Evolutionary conservation across 768 basidiomycete species (phyloP), one percentile per base, ranked within the genome.

Genomic region (Boletus insuetus): DNA sequence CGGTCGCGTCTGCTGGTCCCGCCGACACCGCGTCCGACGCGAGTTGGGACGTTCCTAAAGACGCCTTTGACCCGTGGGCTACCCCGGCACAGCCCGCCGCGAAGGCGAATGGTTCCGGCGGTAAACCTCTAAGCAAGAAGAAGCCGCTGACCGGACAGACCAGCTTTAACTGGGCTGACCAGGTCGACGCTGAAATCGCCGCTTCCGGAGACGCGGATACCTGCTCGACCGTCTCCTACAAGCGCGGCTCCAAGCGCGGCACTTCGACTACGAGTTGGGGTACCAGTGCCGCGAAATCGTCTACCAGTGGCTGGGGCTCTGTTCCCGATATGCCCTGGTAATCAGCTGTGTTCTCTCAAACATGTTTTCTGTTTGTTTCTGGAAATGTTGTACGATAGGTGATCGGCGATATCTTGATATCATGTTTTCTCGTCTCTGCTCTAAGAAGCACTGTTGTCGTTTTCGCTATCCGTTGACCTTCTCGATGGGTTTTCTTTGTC

Each of bases 261-360:
- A 39, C 45, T 14, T 58, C 58, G 16, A 55, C 55, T n/a, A 7
- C 64, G 24, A 43, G 53, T 26, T 46, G 56, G 49, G 59, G 43
- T 8, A 34, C 51, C 35, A 58, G 48, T 11, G 2, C 45, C 14
- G 51, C 58, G 14, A 61, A 64, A 41, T 57, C 59, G 42, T 64
- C 67, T 6, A 60, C 58, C 22, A 58, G 63, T 13, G 68, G 69
- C 14, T 71, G 68, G 67, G 69, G 67, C 22, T 56, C 41, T 4
- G 59, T 57, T 20, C 4, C 53, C 5, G 58, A 70, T 2, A 54
- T 58, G 58, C 68, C 62, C 34, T 69, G 64, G 60, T 69, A 49
- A 67, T n/a, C 41, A 20, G 34, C 24, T 43, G 22, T 41, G 43
- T 20, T 31, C 17, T n/a, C 40, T 52, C 22, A 40, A 52, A 41